phyloP scores from a whole-genome alignment of 2,329 filamentous ascomycete genomes.

The Ilyonectria destructans region DNA sequence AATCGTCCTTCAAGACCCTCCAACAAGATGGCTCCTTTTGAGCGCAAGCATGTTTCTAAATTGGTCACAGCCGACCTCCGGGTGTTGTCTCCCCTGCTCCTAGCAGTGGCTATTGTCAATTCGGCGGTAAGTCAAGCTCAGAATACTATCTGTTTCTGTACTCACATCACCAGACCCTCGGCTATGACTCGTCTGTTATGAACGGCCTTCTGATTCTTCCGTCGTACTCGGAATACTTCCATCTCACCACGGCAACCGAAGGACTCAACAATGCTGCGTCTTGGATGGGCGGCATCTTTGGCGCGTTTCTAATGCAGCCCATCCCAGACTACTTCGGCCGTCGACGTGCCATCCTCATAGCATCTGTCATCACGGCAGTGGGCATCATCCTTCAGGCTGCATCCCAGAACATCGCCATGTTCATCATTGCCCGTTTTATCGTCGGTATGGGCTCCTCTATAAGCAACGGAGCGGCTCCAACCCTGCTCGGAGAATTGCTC shows the following conservation, averaged over 20 bases:
- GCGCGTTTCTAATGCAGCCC: slow-evolving; percentile 60
- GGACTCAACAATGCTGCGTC: slow-evolving; percentile 70
- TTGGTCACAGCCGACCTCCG: slow-evolving; percentile 26
- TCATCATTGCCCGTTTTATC: slow-evolving; percentile 63
- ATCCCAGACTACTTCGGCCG: slow-evolving; percentile 53
- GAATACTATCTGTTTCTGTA: neutral
- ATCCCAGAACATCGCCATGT: slow-evolving; percentile 67
- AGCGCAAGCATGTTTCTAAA: slow-evolving; percentile 32
- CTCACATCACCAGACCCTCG: slow-evolving; percentile 34
- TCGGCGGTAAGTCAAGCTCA: slow-evolving; percentile 24
- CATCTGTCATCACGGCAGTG: slow-evolving; percentile 59
- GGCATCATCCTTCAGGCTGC: slow-evolving; percentile 64
- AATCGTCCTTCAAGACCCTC: neutral
- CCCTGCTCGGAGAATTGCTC: slow-evolving; percentile 67
- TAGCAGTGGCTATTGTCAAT: slow-evolving; percentile 32
- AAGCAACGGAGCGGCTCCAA: slow-evolving; percentile 61
- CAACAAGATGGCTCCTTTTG: slow-evolving; percentile 20
- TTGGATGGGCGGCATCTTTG: slow-evolving; percentile 68
- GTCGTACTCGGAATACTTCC: slow-evolving; percentile 70
- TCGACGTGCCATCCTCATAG: slow-evolving; percentile 44
- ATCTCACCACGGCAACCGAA: slow-evolving; percentile 66
- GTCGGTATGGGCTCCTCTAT: slow-evolving; percentile 63
- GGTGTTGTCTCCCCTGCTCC: slow-evolving; percentile 25
- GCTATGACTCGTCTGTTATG: slow-evolving; percentile 68
- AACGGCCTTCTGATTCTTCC: slow-evolving; percentile 73